Base-by-base conservation (phyloP, 1,284 basidiomycete genomes). In the Trichosporon inkin region DNA sequence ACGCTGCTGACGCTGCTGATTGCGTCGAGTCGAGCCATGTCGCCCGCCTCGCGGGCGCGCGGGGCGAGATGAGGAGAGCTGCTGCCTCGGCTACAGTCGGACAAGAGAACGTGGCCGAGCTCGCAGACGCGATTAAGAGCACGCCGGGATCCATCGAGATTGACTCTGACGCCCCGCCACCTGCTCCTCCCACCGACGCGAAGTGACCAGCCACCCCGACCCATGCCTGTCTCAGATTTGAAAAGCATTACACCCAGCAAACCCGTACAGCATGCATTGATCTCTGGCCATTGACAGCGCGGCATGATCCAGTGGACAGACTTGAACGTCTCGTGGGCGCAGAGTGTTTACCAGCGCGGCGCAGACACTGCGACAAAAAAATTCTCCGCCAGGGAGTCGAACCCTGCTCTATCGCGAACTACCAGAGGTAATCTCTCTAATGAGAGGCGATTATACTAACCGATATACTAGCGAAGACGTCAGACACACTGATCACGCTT, bases 1-100 rank as follows among this genome's bases (percentile, higher is more conserved):
- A 61, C n/a, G 39, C 40, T 10, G 51, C 34, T 22, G 60, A 56
- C 10, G 52, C 24, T 7, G 40, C 16, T 11, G 51, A 56, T 40
- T 39, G 28, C 1, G 53, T 49, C 57, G 61, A 62, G 59, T 28
- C 47, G 11, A 37, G 58, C 16, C n/a, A 47, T 6, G 54, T 60
- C n/a, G 58, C 58, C 2, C 44, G 58, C 6, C 47, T 60, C n/a
- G 58, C 47, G 32, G 19, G 28, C 14, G 55, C 28, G 8, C 24
- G 40, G 40, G 17, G 19, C 6, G 51, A 49, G 44, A 49, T 28
- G 44, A 22, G 44, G 14, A 32, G 44, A 49, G 22, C 44, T 28
- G 44, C 28, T 32, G 44, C 44, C 16, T 13, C 11, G 14, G 14
- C 14, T 17, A 32, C 24, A 22, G 16, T 22, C 6, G 19, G 22